Evolutionary conservation across 192 early-diverging fungal genomes (phyloP), one percentile per base, ranked within the genome.

Genomic region (Coemansia sp.): DNA sequence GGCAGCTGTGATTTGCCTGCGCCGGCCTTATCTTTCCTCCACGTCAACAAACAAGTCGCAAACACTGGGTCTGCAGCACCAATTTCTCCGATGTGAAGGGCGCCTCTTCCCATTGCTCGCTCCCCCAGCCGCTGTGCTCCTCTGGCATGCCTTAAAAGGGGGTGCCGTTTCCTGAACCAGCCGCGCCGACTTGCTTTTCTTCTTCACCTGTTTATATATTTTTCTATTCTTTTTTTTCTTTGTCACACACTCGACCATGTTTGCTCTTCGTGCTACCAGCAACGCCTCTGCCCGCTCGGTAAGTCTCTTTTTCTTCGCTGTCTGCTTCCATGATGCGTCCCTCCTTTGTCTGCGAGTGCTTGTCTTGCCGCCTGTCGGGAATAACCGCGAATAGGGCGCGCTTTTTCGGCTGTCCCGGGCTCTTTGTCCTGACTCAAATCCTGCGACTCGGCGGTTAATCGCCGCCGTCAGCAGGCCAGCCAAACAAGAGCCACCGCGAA

Each of bases 261-360:
- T 82, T 64, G 71, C 71, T 76, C 73, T 82, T 63, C 71, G 79
- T 63, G 63, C 79, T 45, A 61, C 79, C 54, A 68, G 60, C 64
- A 69, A 60, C 65, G 71, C 69, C 55, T 58, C 79, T 64, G 68
- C 45, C 58, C 73, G 79, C 56, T 76, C 79, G 73, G 79, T 82
- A 82, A 82, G 79, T 70, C n/a, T 33, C 31, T 48, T 18, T 30
- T 20, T 11, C 50, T 52, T 56, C 5, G 7, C 20, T 56, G 29
- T 18, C 55, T 56, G 20, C 32, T 17, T 8, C 7, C 20, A 6
- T 51, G 12, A 20, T n/a, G n/a, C n/a, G n/a, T n/a, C n/a, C n/a
- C n/a, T n/a, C n/a, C n/a, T n/a, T 45, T 7, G 7, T 45, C 16
- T 7, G 42, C 42, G 16, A 45, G 7, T 45, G 7, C 28, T 52